Conservation (phyloP, 305 asterid species). For the Fraxinus greggii region DNA sequence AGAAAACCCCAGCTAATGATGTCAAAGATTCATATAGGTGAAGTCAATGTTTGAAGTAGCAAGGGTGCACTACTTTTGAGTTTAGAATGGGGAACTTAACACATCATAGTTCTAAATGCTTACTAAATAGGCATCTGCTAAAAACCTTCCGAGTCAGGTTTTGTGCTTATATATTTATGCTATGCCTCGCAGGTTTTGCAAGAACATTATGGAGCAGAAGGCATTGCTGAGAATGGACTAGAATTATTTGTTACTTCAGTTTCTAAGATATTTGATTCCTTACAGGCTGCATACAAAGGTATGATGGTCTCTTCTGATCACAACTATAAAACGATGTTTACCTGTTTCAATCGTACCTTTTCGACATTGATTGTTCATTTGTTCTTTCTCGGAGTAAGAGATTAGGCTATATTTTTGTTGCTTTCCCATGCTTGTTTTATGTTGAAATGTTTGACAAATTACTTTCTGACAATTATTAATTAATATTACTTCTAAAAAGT, state of each 20-base stretch:
- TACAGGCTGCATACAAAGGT: slow-evolving; percentile 68
- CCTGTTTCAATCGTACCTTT: background rate
- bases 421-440: slow-evolving; percentile 9
- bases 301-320: slow-evolving; percentile 16
- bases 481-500: background rate
- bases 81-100: slow-evolving; percentile 2
- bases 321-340: background rate
- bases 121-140: slow-evolving; percentile 11
- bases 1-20: background rate
- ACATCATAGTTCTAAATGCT: background rate
- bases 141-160: slow-evolving; percentile 13
- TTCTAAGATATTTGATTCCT: slow-evolving; percentile 60
- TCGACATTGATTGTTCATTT: background rate
- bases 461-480: slow-evolving; percentile 2
- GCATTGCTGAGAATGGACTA: slow-evolving; percentile 53
- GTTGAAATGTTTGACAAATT: background rate
- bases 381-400: background rate
- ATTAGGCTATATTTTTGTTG: background rate
- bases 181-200: slow-evolving; percentile 54
- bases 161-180: slow-evolving; percentile 18
- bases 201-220: slow-evolving; percentile 65
- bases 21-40: background rate
- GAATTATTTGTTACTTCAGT: slow-evolving; percentile 61
- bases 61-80: slow-evolving; percentile 12
- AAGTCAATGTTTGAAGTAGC: background rate